These are phyloP conservation scores for Kwoniella europaea DNA, from an alignment of 768 basidiomycete species.

Conservation along the genomic window DNA sequence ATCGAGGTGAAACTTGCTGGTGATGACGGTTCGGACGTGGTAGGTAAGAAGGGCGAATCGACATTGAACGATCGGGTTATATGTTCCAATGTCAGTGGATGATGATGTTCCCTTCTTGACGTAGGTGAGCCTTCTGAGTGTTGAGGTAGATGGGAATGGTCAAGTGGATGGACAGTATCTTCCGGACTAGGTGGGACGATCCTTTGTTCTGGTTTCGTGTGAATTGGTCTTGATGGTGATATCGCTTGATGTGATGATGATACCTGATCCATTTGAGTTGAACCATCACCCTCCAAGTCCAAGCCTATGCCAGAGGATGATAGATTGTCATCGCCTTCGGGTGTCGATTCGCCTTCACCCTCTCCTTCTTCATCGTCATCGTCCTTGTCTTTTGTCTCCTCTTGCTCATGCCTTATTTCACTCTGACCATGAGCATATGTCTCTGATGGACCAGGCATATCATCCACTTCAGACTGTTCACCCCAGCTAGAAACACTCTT, in stretches of 20 bases:
- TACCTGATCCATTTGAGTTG: not conserved
- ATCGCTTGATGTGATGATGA: not conserved
- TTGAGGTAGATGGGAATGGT: not conserved
- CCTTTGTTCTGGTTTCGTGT: conserved; percentile 11
- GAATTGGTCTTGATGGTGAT: conserved; percentile 7
- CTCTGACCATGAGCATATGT: not conserved
- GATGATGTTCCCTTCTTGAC: not conserved
- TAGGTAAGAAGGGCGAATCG: conserved; percentile 16
- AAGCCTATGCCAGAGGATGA: not conserved
- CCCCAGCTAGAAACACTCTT: conserved; percentile 23
- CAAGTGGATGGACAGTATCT: conserved; percentile 29
- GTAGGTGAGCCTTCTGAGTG: not conserved
- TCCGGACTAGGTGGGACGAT: conserved; percentile 36
- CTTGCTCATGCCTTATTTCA: no score
- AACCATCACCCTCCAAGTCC: not conserved
- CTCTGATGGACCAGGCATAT: not conserved
- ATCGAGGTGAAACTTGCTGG: conserved; percentile 40
- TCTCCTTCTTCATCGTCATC: conserved; percentile 5
- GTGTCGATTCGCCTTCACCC: not conserved
- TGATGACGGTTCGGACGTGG: conserved; percentile 34
- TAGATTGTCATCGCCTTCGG: not conserved
- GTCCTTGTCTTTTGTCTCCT: not conserved
- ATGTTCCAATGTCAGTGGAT: conserved; percentile 7
- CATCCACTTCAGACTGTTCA: conserved; percentile 6
- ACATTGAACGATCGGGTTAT: not conserved